Base-by-base conservation (phyloP, 768 basidiomycete genomes). In the Russula compacta region DNA sequence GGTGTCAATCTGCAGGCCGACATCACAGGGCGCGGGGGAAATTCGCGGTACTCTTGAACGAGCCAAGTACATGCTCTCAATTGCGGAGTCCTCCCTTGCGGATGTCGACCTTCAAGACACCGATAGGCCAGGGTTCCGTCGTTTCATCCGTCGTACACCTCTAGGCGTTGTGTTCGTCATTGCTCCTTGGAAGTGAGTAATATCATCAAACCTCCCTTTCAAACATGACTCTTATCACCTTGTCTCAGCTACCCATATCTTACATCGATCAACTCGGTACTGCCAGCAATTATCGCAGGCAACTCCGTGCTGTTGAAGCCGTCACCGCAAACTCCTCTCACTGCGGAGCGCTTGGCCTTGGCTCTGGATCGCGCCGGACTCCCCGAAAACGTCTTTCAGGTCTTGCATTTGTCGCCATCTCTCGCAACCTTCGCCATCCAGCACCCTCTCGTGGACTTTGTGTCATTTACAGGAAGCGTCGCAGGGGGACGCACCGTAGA, bases 281-380 rank as follows among this genome's bases (percentile, higher is more conserved):
- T 99, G 24, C 97, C 97, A 1, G 91, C 93, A 0, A 77, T 99
- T 64, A 77, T 98, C 33, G 84, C 95, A 6, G 90, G 97, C 35
- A 98, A 99, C 71, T 74, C 90, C 0, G 89, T 98, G 11, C 71
- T 99, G 48, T 77, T 98, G 70, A 99, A 98, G 72, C 95, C 97
- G 0, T 95, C 94, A 1, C 97, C 97, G 0, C 97, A 99, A 70
- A 98, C 95, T 0, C 95, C 97, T 5, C 76, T 92, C 48, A 83
- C 86, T 0, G 94, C 89, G 3, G 92, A 97, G 70, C 82, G 90
- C 4, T 81, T 98, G 64, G 80, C 81, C 1, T 70, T 77, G 14
- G 86, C 89, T 0, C 79, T 93, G 38, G 73, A 73, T n/a, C 74
- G 77, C 2, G 93, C 92, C 0, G 92, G 93, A 11, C 81, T 97